These are phyloP conservation scores for Kwoniella shivajii DNA, from an alignment of 1,284 basidiomycete genomes.

Conservation along the genomic window DNA sequence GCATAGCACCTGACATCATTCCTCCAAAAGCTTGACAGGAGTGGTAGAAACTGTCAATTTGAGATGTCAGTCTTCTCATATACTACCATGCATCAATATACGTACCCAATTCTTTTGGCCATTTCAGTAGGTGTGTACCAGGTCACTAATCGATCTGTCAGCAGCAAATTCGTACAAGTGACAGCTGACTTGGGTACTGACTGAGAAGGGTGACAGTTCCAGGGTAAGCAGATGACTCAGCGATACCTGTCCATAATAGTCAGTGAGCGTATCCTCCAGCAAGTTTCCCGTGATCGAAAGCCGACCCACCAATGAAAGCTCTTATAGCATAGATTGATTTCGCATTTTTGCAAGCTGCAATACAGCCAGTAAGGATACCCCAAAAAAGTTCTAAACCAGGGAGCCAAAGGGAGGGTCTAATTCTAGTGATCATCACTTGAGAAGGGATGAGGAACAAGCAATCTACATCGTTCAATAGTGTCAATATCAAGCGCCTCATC, in stretches of 20 bases:
- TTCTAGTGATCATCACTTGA: conserved; percentile 29
- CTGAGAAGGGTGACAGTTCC: conserved; percentile 30
- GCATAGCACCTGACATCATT: conserved; percentile 24
- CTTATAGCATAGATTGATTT: conserved; percentile 23
- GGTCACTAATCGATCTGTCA: conserved; percentile 14
- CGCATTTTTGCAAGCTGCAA: background rate
- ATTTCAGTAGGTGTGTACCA: conserved; percentile 34
- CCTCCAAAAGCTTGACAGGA: conserved; percentile 10
- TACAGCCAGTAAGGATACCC: background rate
- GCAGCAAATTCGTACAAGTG: background rate
- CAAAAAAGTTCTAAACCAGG: background rate
- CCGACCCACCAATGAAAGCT: conserved; percentile 27
- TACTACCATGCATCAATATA: background rate
- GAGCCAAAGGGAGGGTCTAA: conserved; percentile 18
- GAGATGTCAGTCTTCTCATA: conserved; percentile 3
- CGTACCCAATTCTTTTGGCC: conserved; percentile 21
- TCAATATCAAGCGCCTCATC: conserved; percentile 24
- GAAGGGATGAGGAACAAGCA: conserved; percentile 21
- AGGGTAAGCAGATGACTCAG: conserved; percentile 32
- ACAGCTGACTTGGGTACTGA: conserved; percentile 6
- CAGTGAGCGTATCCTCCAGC: no score
- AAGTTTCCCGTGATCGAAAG: no score
- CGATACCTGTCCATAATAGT: no score
- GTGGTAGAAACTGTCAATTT: conserved; percentile 26
- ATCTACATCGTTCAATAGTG: conserved; percentile 25